Conservation (phyloP, 129 eudicot genomes). For the Lactuca saligna region DNA sequence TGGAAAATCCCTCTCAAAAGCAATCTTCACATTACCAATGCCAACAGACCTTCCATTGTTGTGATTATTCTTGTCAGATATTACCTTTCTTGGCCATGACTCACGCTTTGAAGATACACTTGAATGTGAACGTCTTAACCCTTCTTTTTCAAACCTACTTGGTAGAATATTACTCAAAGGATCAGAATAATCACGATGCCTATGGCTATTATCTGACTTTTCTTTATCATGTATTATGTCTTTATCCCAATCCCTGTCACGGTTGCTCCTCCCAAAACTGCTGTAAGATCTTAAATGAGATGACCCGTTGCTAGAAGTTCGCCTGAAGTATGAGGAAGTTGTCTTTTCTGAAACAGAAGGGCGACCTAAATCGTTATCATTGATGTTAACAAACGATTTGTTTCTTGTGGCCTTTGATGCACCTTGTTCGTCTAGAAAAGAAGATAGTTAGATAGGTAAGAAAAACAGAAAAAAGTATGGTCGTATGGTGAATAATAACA, state of each 20-base stretch:
- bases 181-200: constrained; percentile 62
- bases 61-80: constrained; percentile 41
- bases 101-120: constrained; percentile 64
- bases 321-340: constrained; percentile 62
- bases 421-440: constrained; percentile 54
- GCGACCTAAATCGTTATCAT: constrained; percentile 55
- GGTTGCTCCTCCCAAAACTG: constrained; percentile 64
- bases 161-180: constrained; percentile 43
- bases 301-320: constrained; percentile 74
- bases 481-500: not conserved
- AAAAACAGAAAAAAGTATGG: not conserved
- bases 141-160: constrained; percentile 67
- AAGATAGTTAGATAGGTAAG: constrained; percentile 14
- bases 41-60: constrained; percentile 40
- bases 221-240: constrained; percentile 56
- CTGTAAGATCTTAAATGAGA: constrained; percentile 52
- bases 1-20: constrained; percentile 82
- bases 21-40: constrained; percentile 39
- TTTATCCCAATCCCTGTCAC: constrained; percentile 56
- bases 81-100: constrained; percentile 51
- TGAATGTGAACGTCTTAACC: constrained; percentile 81
- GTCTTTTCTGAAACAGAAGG: constrained; percentile 57
- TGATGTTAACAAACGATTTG: constrained; percentile 45
- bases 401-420: constrained; percentile 49
- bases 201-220: constrained; percentile 37